Percentiles rank a stretch among this genome's conserved stretches.
These are phyloP conservation scores for Phytophthora vignae DNA, from an alignment of 352 stramenopile genomes.

Conservation along the genomic window DNA sequence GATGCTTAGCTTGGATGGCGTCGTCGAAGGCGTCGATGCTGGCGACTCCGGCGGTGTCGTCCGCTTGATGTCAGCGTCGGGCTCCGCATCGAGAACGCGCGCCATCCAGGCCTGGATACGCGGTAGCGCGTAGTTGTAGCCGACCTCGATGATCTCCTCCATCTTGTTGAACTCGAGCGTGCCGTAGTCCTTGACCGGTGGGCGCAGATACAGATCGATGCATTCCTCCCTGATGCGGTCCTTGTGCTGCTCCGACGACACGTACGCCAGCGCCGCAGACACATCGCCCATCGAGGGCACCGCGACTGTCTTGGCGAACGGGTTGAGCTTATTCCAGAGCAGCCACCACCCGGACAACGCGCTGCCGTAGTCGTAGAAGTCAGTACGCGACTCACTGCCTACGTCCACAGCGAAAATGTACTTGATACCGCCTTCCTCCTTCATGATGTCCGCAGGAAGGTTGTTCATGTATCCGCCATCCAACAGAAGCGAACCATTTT, in stretches of 20 bases:
- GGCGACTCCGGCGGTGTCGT: conserved; percentile 26
- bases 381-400: conserved; percentile 74
- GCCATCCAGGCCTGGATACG: conserved; percentile 68
- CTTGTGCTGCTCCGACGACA: conserved; percentile 92
- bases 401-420: conserved; percentile 93
- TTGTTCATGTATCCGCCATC: conserved; percentile 96
- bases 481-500: conserved; percentile 87
- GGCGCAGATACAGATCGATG: conserved; percentile 90
- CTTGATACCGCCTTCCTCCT: conserved; percentile 88
- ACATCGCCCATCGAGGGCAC: conserved; percentile 95
- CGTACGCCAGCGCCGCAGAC: conserved; percentile 87
- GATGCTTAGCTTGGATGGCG: conserved; percentile 28
- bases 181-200: conserved; percentile 89
- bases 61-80: conserved; percentile 68
- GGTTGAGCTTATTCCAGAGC: conserved; percentile 92
- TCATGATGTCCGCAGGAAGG: conserved; percentile 92
- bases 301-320: conserved; percentile 86
- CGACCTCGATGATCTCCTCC: conserved; percentile 90
- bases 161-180: conserved; percentile 95
- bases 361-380: conserved; percentile 86
- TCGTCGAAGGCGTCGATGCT: conserved; percentile 8
- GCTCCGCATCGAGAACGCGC: conserved; percentile 61
- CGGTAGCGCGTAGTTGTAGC: conserved; percentile 85
- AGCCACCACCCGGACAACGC: conserved; percentile 91
- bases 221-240: conserved; percentile 84